These are phyloP conservation scores for Mycena sanguinolenta DNA, from an alignment of 768 basidiomycete genomes.

Conservation along the genomic window DNA sequence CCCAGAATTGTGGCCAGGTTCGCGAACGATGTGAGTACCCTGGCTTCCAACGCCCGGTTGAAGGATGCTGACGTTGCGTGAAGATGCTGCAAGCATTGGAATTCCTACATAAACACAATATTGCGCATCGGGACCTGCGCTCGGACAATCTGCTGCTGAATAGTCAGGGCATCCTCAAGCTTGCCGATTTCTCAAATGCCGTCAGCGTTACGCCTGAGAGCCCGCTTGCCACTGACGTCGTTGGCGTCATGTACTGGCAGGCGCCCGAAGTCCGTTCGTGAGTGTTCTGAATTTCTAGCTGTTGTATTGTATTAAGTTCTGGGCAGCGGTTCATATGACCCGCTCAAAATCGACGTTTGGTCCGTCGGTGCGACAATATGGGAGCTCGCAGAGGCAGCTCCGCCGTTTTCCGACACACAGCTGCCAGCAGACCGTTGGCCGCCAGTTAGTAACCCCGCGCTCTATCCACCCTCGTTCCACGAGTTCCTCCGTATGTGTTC, in stretches of 20 bases:
- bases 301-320: background rate
- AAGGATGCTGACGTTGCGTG: background rate
- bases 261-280: conserved; percentile 85
- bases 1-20: conserved; percentile 76
- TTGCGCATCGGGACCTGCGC: conserved; percentile 88
- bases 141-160: conserved; percentile 88
- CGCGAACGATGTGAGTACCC: conserved; percentile 76
- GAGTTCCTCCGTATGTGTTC: conserved; percentile 80
- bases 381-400: conserved; percentile 83
- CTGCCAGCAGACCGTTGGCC: conserved; percentile 77
- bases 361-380: conserved; percentile 87
- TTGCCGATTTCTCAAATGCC: conserved; percentile 87
- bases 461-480: conserved; percentile 78
- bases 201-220: conserved; percentile 67
- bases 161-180: conserved; percentile 75
- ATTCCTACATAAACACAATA: conserved; percentile 72
- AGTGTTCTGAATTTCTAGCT: conserved; percentile 40
- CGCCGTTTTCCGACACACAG: conserved; percentile 76
- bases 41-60: background rate
- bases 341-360: conserved; percentile 84
- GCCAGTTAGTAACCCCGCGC: conserved; percentile 66
- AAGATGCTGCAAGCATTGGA: conserved; percentile 78
- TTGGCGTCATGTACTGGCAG: conserved; percentile 88
- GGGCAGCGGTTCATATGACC: conserved; percentile 75
- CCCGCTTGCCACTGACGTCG: conserved; percentile 67